Base-by-base conservation (phyloP, 768 basidiomycete species). In the Hydnomerulius pinastri region DNA sequence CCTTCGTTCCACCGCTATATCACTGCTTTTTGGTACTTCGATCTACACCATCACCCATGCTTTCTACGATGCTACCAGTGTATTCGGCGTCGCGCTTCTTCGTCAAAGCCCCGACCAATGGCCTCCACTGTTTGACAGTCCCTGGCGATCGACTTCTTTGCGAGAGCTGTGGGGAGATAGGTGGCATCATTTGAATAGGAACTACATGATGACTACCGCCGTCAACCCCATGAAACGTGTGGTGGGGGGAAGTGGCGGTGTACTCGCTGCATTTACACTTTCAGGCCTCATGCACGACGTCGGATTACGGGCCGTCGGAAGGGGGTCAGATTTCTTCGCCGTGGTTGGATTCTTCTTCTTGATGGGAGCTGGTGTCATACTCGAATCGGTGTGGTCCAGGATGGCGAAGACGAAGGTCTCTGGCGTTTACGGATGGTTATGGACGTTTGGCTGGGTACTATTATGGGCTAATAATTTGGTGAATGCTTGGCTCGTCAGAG, bases 121-220 rank as follows among this genome's bases (percentile, higher is more conserved):
- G 81, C 85, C 83, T 1, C 83, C 81, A 1, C 38, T 79, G 13
- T 85, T 84, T 64, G 62, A 75, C 46, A 36, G 65, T 13, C 85
- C 84, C 3, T 85, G 78, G 76, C 46, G 54, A 17, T 59, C 79
- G 3, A 78, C 77, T 4, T 83, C 82, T 4, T 60, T 86, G 24
- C 70, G 70, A 37, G 76, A 84, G 15, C 79, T 82, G 50, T 87
- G 85, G 85, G 68, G 75, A 1, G 59, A 53, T 46, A 70, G 78
- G 20, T 86, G 85, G 85, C 85, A 87, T 59, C 82, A 85, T 56
- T 51, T 80, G 3, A 83, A 85, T 62, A 72, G 83, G 21, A 73
- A 79, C 42, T 60, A 71, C 28, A 85, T 86, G 55, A 64, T 83
- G 37, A 61, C 63, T 13, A 55, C 78, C 20, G 83, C 81, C 10